These are phyloP conservation scores for Prosopis cineraria DNA, from an alignment of 306 rosid species.

Conservation along the genomic window DNA sequence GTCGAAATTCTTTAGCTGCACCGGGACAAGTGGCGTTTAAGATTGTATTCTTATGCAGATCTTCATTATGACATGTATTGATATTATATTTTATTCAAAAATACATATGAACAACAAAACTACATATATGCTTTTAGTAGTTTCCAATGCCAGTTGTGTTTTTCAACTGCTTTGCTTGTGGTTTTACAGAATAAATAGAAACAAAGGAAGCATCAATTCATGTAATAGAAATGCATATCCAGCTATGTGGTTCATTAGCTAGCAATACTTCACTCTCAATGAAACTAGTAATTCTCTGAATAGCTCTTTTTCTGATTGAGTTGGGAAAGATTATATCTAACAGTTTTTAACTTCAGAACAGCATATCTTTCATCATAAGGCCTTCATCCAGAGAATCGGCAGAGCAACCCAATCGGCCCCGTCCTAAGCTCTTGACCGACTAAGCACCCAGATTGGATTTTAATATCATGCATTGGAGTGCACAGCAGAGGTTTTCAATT, in stretches of 20 bases:
- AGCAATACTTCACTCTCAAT: too few species aligned
- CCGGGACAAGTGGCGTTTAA: background rate
- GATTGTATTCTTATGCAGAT: background rate
- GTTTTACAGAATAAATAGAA: background rate
- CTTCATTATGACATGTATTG: background rate
- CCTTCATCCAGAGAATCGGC: conserved; percentile 47
- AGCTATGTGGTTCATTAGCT: too few species aligned
- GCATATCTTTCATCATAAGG: conserved; percentile 53
- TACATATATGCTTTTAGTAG: too few species aligned
- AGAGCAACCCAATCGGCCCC: conserved; percentile 61
- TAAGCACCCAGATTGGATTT: too few species aligned
- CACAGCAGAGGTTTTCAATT: too few species aligned
- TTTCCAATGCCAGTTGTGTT: too few species aligned
- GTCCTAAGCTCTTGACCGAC: too few species aligned
- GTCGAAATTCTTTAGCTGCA: background rate
- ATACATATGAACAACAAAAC: too few species aligned
- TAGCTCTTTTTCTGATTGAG: background rate
- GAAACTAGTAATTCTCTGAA: too few species aligned
- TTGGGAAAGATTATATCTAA: conserved; percentile 40
- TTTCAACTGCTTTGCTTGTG: too few species aligned
- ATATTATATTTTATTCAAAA: too few species aligned
- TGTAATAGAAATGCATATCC: background rate
- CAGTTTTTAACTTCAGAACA: conserved; percentile 45
- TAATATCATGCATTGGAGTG: too few species aligned
- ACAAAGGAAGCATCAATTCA: background rate